Conservation (phyloP, 768 basidiomycete genomes). For the Boletus sp. region DNA sequence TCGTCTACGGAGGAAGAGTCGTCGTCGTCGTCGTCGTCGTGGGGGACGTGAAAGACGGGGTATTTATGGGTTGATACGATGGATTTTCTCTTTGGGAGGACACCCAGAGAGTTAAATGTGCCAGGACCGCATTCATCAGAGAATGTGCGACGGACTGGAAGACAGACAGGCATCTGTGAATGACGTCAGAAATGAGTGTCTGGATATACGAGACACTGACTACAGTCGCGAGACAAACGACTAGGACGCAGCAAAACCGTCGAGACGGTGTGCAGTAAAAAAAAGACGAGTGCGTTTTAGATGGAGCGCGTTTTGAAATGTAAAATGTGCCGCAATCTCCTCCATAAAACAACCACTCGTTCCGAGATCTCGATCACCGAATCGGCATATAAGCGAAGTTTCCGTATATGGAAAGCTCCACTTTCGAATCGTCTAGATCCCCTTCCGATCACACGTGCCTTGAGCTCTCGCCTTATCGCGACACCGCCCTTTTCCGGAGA, state of each 20-base stretch:
- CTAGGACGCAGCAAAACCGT: background rate
- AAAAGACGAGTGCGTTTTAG: background rate
- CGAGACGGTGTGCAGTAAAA: background rate
- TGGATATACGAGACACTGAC: background rate
- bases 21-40: constrained; percentile 29
- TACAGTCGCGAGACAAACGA: background rate
- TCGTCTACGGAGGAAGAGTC: constrained; percentile 17
- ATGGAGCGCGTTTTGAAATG: constrained; percentile 14
- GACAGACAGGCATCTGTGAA: constrained; percentile 16
- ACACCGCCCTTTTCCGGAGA: background rate
- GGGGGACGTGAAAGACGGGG: constrained; percentile 19
- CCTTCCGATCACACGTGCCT: constrained; percentile 22
- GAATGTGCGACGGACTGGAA: constrained; percentile 27
- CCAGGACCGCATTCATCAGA: constrained; percentile 44
- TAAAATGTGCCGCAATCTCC: background rate
- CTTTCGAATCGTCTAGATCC: constrained; percentile 21
- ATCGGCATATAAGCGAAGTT: constrained; percentile 2
- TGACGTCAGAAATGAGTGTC: constrained; percentile 4
- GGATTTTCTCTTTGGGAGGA: constrained; percentile 42
- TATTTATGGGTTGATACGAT: constrained; percentile 17
- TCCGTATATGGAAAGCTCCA: constrained; percentile 17
- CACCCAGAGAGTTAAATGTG: constrained; percentile 47
- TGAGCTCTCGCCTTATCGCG: constrained; percentile 14
- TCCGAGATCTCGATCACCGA: constrained; percentile 26
- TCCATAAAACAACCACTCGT: background rate